These are phyloP conservation scores for Wickerhamomyces silvicola DNA, from an alignment of 805 yeast genomes.

Conservation along the genomic window DNA sequence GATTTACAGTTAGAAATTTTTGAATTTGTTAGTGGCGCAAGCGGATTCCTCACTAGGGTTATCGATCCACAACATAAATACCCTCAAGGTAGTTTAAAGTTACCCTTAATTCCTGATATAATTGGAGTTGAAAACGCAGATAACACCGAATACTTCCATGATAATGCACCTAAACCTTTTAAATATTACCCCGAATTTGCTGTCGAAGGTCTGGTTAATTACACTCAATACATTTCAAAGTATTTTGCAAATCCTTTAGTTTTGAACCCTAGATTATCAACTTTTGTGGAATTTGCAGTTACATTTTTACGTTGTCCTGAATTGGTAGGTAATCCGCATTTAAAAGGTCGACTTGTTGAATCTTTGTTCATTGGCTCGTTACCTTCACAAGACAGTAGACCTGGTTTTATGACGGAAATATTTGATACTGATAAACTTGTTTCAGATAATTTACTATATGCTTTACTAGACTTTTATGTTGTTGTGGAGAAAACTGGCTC, in stretches of 20 bases:
- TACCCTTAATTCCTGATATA: constrained; percentile 58
- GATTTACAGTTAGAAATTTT: constrained; percentile 58
- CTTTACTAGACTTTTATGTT: constrained; percentile 84
- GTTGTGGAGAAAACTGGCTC: constrained; percentile 96
- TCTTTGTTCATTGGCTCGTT: constrained; percentile 69
- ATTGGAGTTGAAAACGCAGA: constrained; percentile 62
- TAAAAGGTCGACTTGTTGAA: constrained; percentile 80
- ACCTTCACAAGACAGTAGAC: constrained; percentile 45
- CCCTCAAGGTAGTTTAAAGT: constrained; percentile 43
- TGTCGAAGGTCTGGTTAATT: constrained; percentile 75
- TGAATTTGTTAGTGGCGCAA: constrained; percentile 72
- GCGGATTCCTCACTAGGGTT: constrained; percentile 61
- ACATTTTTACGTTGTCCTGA: constrained; percentile 79
- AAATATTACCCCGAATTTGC: constrained; percentile 80
- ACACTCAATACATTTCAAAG: constrained; percentile 54
- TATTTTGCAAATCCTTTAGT: constrained; percentile 53
- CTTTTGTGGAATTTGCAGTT: constrained; percentile 66
- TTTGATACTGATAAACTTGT: constrained; percentile 62
- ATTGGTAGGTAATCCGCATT: constrained; percentile 83
- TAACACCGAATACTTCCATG: constrained; percentile 63
- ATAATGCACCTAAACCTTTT: constrained; percentile 68
- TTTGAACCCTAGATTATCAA: constrained; percentile 42
- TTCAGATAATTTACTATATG: constrained; percentile 62
- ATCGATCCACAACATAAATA: constrained; percentile 67
- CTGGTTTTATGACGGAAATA: constrained; percentile 69